phyloP scores from a whole-genome alignment of 179 eudicot species.

The Actinidia chinensis region DNA sequence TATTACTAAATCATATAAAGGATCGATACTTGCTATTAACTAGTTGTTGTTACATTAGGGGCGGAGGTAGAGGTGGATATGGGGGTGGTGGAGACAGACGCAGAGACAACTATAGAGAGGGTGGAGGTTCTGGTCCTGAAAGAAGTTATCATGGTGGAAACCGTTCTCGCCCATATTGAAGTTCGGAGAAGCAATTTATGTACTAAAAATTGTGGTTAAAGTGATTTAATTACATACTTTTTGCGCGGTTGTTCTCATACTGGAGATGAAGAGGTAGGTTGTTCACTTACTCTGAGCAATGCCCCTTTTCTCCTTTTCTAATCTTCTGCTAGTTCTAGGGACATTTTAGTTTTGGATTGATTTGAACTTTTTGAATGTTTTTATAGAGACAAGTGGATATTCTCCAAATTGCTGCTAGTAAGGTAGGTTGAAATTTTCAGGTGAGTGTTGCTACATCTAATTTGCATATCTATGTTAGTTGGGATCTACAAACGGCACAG shows the following conservation, averaged over 20 bases:
- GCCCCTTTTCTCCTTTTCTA: slow-evolving; percentile 52
- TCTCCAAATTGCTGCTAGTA: slow-evolving; percentile 93
- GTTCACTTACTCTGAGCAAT: slow-evolving; percentile 57
- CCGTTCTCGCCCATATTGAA: slow-evolving; percentile 86
- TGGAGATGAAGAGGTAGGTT: slow-evolving; percentile 86
- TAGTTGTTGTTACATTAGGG: slow-evolving; percentile 37
- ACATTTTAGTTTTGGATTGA: slow-evolving; percentile 49
- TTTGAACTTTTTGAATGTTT: slow-evolving; percentile 64
- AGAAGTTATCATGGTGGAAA: slow-evolving; percentile 72
- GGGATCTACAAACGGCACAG: not conserved
- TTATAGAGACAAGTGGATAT: slow-evolving; percentile 81
- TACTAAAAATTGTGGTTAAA: slow-evolving; percentile 52
- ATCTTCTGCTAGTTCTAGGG: slow-evolving; percentile 27
- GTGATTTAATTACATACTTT: slow-evolving; percentile 49
- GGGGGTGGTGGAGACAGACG: slow-evolving; percentile 77
- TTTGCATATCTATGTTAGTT: slow-evolving; percentile 21
- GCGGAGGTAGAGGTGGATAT: slow-evolving; percentile 59
- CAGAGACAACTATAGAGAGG: slow-evolving; percentile 69
- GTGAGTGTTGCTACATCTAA: slow-evolving; percentile 68
- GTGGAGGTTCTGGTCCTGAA: slow-evolving; percentile 73
- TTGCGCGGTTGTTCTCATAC: slow-evolving; percentile 47
- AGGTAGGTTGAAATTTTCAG: slow-evolving; percentile 74
- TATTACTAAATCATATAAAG: not conserved
- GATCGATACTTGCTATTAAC: slow-evolving; percentile 13
- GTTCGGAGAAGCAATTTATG: slow-evolving; percentile 34